Evolutionary conservation across 345 rosid species (phyloP), one percentile per base, ranked within the genome.

Genomic region (Mallotus nudiflorus): DNA sequence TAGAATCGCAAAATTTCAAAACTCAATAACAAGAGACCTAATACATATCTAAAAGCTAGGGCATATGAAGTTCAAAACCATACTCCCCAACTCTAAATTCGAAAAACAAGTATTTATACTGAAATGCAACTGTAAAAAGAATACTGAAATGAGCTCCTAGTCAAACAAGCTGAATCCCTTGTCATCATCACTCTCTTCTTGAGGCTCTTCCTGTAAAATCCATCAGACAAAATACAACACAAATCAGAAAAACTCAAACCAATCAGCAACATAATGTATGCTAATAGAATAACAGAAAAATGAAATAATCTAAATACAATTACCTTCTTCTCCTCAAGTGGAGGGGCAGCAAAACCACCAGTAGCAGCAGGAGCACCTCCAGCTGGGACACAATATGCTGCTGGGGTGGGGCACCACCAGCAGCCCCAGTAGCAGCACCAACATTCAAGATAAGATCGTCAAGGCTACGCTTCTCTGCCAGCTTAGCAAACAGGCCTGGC

Each of bases 171-270:
- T 80, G 83, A 93, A n/a, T n/a, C n/a, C n/a, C n/a, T n/a, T 76
- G 74, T 93, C 98, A 0, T 81, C 98, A 19, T 93, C 98, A 50
- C 96, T 89, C 80, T 88, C 93, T 73, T 91, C 97, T 44, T 86
- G 77, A 1, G 95, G 91, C 66, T 87, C 93, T 14, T 91, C 96
- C 98, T n/a, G n/a, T n/a, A n/a, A n/a, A n/a, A n/a, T n/a, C n/a
- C n/a, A n/a, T n/a, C n/a, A n/a, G n/a, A n/a, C n/a, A n/a, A n/a
- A n/a, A n/a, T n/a, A n/a, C n/a, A n/a, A n/a, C n/a, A n/a, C n/a
- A n/a, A n/a, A n/a, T n/a, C n/a, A n/a, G n/a, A n/a, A n/a, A n/a
- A n/a, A n/a, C n/a, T n/a, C n/a, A n/a, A n/a, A n/a, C n/a, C n/a
- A n/a, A n/a, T n/a, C n/a, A n/a, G n/a, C n/a, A n/a, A n/a, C n/a